phyloP scores from a whole-genome alignment of 139 green algal species.

The Pleodorina starrii region DNA sequence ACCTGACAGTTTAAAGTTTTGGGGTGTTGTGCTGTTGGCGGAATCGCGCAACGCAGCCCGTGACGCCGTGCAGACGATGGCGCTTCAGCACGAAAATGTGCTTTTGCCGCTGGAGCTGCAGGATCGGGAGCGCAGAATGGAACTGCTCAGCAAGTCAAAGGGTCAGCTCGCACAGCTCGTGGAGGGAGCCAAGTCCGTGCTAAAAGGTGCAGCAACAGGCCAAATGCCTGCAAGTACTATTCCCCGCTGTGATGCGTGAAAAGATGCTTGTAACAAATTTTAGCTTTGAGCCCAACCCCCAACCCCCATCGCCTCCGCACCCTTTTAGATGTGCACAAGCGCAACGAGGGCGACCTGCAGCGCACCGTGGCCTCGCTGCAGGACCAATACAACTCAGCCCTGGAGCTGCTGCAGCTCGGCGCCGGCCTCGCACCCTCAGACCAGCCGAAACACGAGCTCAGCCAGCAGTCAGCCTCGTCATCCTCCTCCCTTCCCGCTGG shows the following conservation, averaged over 20 bases:
- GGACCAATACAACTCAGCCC: constrained; percentile 21
- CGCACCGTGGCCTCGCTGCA: constrained; percentile 13
- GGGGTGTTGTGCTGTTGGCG: no score
- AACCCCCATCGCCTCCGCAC: no score
- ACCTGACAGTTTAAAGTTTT: no score
- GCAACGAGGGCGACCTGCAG: constrained; percentile 22
- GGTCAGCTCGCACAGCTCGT: background rate
- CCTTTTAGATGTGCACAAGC: background rate
- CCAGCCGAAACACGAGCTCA: background rate
- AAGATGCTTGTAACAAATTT: no score
- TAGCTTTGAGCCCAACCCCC: no score
- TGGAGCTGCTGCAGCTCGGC: constrained; percentile 22
- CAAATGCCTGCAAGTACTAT: no score
- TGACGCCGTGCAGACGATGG: background rate
- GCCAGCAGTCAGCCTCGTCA: background rate
- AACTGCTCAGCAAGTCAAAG: background rate
- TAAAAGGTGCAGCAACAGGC: background rate
- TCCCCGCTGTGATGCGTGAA: no score
- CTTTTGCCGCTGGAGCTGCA: background rate
- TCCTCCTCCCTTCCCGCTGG: background rate
- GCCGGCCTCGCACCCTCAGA: background rate
- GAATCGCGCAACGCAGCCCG: background rate
- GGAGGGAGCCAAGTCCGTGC: background rate
- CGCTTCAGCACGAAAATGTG: background rate
- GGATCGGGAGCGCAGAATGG: background rate